A percentile compares a stretch with the other conserved stretches of the same genome.
Evolutionary conservation across 306 rosid genomes (phyloP).

Genomic region (Prunus kanzakura): DNA sequence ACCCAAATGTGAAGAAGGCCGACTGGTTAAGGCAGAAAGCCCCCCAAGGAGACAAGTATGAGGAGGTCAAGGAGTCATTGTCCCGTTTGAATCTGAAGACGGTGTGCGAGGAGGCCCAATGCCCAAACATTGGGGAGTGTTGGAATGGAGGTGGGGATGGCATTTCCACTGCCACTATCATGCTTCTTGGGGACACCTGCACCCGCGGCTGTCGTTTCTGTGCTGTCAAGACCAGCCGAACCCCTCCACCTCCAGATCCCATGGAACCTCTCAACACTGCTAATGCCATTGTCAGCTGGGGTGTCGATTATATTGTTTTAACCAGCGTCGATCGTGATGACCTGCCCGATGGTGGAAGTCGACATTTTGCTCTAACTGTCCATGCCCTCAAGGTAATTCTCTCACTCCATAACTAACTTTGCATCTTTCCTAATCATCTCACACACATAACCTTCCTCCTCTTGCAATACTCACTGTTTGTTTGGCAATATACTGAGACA

Average conservation of each 20-base stretch:
- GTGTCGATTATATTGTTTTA: constrained; percentile 34
- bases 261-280: constrained; percentile 91
- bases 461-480: no score
- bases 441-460: no score
- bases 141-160: constrained; percentile 99
- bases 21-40: constrained; percentile 86
- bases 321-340: constrained; percentile 95
- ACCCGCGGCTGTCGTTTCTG: constrained; percentile 96
- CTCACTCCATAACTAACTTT: no score
- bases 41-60: constrained; percentile 66
- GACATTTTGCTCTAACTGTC: constrained; percentile 89
- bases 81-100: constrained; percentile 81
- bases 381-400: constrained; percentile 72
- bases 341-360: constrained; percentile 97
- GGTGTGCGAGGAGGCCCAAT: constrained; percentile 91
- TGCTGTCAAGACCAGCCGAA: constrained; percentile 91
- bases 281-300: constrained; percentile 88
- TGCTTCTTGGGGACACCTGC: constrained; percentile 97
- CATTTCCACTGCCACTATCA: constrained; percentile 88
- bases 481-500: not conserved
- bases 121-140: constrained; percentile 98
- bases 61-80: constrained; percentile 56
- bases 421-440: no score
- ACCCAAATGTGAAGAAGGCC: constrained; percentile 72
- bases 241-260: constrained; percentile 92